Percentiles rank a stretch among this genome's conserved stretches.
These are phyloP conservation scores for Plasmodium gonderi DNA, from an alignment of 169 alveolate species.

Conservation along the genomic window DNA sequence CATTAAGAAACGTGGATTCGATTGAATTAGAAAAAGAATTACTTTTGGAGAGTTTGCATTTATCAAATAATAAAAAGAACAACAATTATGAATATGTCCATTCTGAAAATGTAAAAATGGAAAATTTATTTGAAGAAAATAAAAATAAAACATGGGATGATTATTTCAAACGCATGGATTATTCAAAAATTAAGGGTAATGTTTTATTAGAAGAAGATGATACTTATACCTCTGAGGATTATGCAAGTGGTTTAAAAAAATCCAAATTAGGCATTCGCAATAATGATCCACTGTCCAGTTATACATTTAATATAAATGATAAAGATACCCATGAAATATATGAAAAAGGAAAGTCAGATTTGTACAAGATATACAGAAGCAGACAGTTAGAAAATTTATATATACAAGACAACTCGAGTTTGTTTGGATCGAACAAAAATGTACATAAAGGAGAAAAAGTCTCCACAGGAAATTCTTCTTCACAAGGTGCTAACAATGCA, in stretches of 20 bases:
- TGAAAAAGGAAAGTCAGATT: conserved; percentile 49
- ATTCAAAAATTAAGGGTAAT: conserved; percentile 30
- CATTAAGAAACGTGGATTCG: not conserved
- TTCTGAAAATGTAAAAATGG: conserved; percentile 68
- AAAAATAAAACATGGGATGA: not conserved
- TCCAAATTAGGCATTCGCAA: not conserved
- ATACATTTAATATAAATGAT: conserved; percentile 47
- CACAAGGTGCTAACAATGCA: not conserved
- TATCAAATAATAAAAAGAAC: not conserved
- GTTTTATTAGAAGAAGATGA: conserved; percentile 59
- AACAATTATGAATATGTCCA: not conserved
- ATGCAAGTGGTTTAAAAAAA: conserved; percentile 55
- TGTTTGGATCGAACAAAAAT: not conserved
- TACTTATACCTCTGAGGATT: conserved; percentile 55
- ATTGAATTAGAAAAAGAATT: conserved; percentile 34
- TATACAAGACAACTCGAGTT: not conserved
- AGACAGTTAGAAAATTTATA: conserved; percentile 44
- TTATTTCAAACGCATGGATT: conserved; percentile 18
- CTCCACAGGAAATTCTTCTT: not conserved
- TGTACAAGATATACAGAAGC: conserved; percentile 41
- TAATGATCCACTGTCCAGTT: conserved; percentile 9
- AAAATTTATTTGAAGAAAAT: conserved; percentile 19
- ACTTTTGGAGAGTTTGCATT: conserved; percentile 11
- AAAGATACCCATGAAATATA: conserved; percentile 43
- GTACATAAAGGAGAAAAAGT: not conserved